Base-by-base conservation (phyloP, 805 yeast species). In the Saturnispora mendoncae region DNA sequence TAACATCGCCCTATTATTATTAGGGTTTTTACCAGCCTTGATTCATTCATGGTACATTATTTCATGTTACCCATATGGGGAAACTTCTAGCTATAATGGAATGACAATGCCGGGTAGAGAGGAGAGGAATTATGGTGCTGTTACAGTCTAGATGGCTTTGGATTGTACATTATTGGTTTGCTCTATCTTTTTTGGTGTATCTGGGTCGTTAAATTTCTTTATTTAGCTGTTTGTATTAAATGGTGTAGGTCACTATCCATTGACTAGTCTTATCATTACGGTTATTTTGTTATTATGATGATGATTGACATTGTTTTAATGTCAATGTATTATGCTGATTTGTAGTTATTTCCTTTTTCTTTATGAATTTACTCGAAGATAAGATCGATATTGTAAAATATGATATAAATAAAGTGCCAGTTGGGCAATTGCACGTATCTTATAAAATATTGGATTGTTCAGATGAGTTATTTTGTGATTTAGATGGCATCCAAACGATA, bases 1-100 rank as follows among this genome's bases (percentile, higher is more conserved):
- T 46, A 82, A 81, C 55, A 65, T 81, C 36, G 76, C 81, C 6
- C 68, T 84, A 24, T 80, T 86, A 58, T 53, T 74, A 43, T 66
- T 84, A 33, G 92, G 94, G 1, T 78, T 69, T 56, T 54, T 84
- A 41, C 94, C 94, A 0, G 94, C 92, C 9, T 69, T 84, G 28
- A 59, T 84, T 46, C 94, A 84, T 54, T 65, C 80, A 31, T 79
- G 84, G 74, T 84, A 83, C 59, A 80, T 84, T 52, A 83, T 84
- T 42, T 76, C 85, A 42, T 68, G 74, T 51, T 81, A 81, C 55
- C 94, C 94, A 8, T 54, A 60, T 19, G 42, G 36, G 6, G 62
- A 61, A n/a, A 38, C 53, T 4, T 46, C 58, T 5, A 44, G 49
- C 1, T 58, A 57, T 42, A 40, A 40, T 3, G 65, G 67, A 20